Percentiles rank a stretch among this genome's conserved stretches.
phyloP scores from a whole-genome alignment of 2,329 filamentous ascomycete species.

The Xylaria sp. region DNA sequence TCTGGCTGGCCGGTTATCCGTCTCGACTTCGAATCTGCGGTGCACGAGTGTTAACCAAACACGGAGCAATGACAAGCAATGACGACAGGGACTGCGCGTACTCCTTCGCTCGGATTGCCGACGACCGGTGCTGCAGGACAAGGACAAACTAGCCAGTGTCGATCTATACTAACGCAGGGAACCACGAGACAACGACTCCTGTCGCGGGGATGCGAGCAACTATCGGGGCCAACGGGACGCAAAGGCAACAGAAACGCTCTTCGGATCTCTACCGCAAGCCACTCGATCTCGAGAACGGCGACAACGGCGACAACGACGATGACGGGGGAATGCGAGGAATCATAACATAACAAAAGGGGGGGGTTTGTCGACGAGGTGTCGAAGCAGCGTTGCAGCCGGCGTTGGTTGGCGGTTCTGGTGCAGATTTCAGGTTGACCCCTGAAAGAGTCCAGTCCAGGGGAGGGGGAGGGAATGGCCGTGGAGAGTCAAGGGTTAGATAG shows the following conservation, averaged over 20 bases:
- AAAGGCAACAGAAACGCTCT: no score
- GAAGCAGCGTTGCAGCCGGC: slow-evolving; percentile 15
- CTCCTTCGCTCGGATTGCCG: neutral
- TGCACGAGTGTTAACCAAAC: slow-evolving; percentile 9
- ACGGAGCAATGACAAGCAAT: neutral
- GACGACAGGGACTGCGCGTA: neutral
- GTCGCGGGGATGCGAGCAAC: no score
- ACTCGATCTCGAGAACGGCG: neutral
- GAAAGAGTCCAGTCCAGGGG: no score
- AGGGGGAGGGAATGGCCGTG: slow-evolving; percentile 8
- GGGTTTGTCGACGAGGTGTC: slow-evolving; percentile 1
- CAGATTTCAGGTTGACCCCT: slow-evolving; percentile 26
- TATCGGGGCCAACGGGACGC: no score
- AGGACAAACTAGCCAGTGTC: neutral
- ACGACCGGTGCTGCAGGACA: neutral
- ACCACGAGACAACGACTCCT: neutral
- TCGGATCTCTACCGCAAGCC: slow-evolving; percentile 1
- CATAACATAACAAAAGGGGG: slow-evolving; percentile 12
- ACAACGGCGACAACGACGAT: neutral
- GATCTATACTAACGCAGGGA: slow-evolving; percentile 1
- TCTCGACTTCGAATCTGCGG: slow-evolving; percentile 3
- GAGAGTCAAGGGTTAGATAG: neutral
- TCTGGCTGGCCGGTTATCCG: neutral
- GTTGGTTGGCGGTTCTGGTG: neutral
- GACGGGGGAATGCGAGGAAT: neutral